Evolutionary conservation across 2,329 filamentous ascomycete genomes (phyloP).

Genomic region (Penicillium brevicompactum): DNA sequence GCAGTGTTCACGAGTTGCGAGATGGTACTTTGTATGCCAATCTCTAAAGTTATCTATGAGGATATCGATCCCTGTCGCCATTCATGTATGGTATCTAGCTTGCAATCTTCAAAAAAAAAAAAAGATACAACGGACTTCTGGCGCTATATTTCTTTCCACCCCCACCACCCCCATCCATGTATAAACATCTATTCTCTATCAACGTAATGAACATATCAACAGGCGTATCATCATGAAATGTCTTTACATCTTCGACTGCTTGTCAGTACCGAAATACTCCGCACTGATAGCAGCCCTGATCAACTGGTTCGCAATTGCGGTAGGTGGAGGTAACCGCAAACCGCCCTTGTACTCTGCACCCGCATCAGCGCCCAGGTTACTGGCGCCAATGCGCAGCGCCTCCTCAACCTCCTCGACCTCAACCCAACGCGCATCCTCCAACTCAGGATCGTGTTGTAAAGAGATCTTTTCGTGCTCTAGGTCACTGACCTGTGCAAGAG

Average conservation of each 20-base stretch:
- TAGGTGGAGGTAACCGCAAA: constrained; percentile 77
- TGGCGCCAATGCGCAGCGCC: constrained; percentile 69
- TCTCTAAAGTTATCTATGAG: constrained; percentile 26
- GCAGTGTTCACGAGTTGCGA: constrained; percentile 44
- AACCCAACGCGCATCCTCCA: constrained; percentile 91
- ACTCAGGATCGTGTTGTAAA: constrained; percentile 84
- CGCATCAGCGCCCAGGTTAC: constrained; percentile 65
- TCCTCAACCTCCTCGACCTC: constrained; percentile 75
- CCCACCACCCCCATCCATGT: neutral
- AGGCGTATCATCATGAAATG: neutral
- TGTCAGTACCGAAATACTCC: constrained; percentile 66
- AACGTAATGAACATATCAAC: neutral
- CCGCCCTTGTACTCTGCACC: constrained; percentile 71
- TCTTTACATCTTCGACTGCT: constrained; percentile 51
- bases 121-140: neutral
- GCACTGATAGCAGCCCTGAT: constrained; percentile 72
- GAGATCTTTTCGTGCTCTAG: constrained; percentile 78
- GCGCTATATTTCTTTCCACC: neutral
- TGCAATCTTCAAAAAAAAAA: neutral
- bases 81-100: neutral
- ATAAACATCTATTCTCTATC: constrained; percentile 2
- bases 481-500: constrained; percentile 77
- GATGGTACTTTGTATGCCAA: constrained; percentile 48
- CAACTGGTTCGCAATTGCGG: constrained; percentile 90
- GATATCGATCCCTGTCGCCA: neutral